These are phyloP conservation scores for Salisapilia sapeloensis DNA, from an alignment of 352 stramenopile species.

Conservation along the genomic window DNA sequence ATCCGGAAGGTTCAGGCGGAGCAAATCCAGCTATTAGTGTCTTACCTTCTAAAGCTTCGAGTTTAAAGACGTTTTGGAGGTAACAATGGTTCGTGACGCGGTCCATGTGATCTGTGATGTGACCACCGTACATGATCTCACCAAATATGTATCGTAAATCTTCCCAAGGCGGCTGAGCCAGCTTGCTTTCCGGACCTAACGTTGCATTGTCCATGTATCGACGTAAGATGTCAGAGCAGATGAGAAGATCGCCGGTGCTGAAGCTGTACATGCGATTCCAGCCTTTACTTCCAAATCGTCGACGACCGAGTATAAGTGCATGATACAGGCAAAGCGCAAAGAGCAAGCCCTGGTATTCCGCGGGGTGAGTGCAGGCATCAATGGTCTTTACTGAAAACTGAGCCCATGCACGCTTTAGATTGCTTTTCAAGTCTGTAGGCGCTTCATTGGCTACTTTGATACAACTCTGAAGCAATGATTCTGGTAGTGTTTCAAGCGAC, in stretches of 20 bases:
- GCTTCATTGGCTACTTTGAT: constrained; percentile 81
- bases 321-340: constrained; percentile 93
- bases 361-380: constrained; percentile 35
- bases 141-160: constrained; percentile 85
- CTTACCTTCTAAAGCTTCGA: constrained; percentile 30
- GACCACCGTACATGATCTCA: constrained; percentile 84
- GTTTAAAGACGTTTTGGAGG: constrained; percentile 41
- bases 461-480: constrained; percentile 68
- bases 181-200: constrained; percentile 8
- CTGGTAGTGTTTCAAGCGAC: constrained; percentile 80
- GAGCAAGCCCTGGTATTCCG: constrained; percentile 84
- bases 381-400: constrained; percentile 69
- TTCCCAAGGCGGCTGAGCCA: constrained; percentile 66
- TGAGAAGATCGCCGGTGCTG: constrained; percentile 89
- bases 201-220: constrained; percentile 37
- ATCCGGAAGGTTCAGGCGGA: constrained; percentile 41
- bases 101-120: constrained; percentile 78
- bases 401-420: constrained; percentile 60
- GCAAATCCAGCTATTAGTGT: constrained; percentile 56
- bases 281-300: constrained; percentile 83
- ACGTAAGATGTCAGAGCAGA: constrained; percentile 71
- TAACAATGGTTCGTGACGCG: constrained; percentile 73
- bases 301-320: constrained; percentile 77
- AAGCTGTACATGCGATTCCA: constrained; percentile 89
- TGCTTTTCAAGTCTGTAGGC: constrained; percentile 67